These are phyloP conservation scores for Aspergillus ibericus DNA, from an alignment of 2,329 filamentous ascomycete species.

Conservation along the genomic window DNA sequence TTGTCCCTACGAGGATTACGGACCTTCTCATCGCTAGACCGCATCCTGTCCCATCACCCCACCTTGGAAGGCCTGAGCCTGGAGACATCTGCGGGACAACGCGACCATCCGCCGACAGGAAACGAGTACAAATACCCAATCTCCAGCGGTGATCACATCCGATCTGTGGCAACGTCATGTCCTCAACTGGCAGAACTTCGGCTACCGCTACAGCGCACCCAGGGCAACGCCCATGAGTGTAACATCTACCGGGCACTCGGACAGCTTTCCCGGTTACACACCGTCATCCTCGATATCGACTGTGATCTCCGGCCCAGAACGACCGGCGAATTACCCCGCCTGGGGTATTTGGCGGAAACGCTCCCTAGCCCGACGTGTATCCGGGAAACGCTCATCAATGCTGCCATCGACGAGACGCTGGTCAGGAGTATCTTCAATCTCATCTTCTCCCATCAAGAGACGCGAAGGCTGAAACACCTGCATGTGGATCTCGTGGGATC, in stretches of 20 bases:
- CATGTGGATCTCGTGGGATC: not conserved
- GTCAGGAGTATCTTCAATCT: conserved; percentile 2
- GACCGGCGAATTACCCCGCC: too few relatives aligned
- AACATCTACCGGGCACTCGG: conserved; percentile 3
- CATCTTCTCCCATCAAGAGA: not conserved
- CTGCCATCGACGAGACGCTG: conserved; percentile 3
- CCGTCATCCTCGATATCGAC: conserved; percentile 8
- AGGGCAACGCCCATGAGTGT: not conserved
- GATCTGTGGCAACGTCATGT: not conserved
- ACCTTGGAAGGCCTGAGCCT: conserved; percentile 4
- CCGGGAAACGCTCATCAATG: conserved; percentile 4
- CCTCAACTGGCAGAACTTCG: conserved; percentile 6
- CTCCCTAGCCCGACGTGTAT: not conserved
- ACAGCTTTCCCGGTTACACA: not conserved
- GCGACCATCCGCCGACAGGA: not conserved
- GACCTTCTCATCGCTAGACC: not conserved
- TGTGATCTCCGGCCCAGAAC: not conserved
- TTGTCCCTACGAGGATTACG: not conserved
- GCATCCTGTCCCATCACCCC: conserved; percentile 4
- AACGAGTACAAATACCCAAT: not conserved
- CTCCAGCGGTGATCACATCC: not conserved
- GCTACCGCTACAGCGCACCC: conserved; percentile 1
- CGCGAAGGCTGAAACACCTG: not conserved
- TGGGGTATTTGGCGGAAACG: not conserved
- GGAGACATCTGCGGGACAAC: not conserved